Base-by-base conservation (phyloP, 2,329 filamentous ascomycete genomes). In the Emergomyces africanus region DNA sequence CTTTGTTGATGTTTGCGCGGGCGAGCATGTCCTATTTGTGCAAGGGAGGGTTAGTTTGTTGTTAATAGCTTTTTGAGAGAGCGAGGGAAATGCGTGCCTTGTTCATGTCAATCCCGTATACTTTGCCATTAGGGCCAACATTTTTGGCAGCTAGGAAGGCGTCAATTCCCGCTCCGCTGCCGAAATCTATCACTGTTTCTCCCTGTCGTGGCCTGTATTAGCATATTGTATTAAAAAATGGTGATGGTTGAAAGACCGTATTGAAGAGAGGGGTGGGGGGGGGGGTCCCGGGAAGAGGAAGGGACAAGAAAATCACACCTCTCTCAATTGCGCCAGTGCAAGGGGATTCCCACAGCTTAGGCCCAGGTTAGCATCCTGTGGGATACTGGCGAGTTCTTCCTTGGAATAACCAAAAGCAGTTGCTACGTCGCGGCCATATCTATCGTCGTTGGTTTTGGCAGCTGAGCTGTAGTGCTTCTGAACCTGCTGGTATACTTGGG, bases 61-160 rank as follows among this genome's bases (percentile, higher is more conserved):
- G 14, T 20, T 33, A 12, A 6, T 54, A 35, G 18, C 15, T 35
- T 51, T 33, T 5, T n/a, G n/a, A n/a, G 18, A 9, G n/a, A 14
- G 18, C 6, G 28, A 6, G 3, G 30, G 6, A 30, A n/a, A 37
- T 55, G 49, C 59, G 39, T 65, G 79, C 81, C 69, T 81, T 75
- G 62, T 79, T 84, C 78, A 85, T 84, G 64, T 85, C 82, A 4
- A 85, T 71, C 8, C 82, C 83, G 54, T 83, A 78, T 3, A 73
- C 79, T 33, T 70, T 75, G 1, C 81, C 81, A 3, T 66, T 67
- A 0, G 64, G 53, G 0, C 80, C 80, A 42, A 84, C 75, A 63
- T 75, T 79, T 30, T 70, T 71, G 3, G 79, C 74, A 12, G 81
- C 80, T 2, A 79, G 75, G 61, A 84, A 82, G 20, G 79, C 77